A percentile compares a stretch with the other conserved stretches of the same genome.
These are phyloP conservation scores for Polygonum aviculare DNA, from an alignment of 148 eudicot species.

Conservation along the genomic window DNA sequence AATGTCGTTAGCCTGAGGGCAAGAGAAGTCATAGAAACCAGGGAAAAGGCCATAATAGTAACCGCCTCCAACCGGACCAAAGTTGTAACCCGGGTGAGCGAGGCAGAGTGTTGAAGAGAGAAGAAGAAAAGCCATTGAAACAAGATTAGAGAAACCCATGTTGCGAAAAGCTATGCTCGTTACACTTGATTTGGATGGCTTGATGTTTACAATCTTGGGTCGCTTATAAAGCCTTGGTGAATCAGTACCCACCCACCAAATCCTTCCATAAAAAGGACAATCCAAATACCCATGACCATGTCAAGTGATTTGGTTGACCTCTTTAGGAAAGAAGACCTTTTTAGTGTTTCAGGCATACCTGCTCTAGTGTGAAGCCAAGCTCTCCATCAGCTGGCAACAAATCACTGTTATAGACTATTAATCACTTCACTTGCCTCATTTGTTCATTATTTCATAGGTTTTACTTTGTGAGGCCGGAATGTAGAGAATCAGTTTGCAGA, in stretches of 20 bases:
- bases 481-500: neutral
- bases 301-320: constrained; percentile 12
- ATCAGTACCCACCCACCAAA: constrained; percentile 40
- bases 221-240: constrained; percentile 14
- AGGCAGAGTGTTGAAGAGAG: constrained; percentile 24
- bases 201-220: constrained; percentile 14
- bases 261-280: constrained; percentile 19
- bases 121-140: constrained; percentile 18
- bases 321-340: neutral
- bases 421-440: neutral
- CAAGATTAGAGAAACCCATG: constrained; percentile 15
- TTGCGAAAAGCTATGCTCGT: constrained; percentile 30
- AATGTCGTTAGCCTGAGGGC: constrained; percentile 79
- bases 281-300: constrained; percentile 14
- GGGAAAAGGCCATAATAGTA: constrained; percentile 35
- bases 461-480: neutral
- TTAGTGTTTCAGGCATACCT: constrained; percentile 3
- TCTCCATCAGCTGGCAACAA: neutral
- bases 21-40: constrained; percentile 52
- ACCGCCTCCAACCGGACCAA: constrained; percentile 16
- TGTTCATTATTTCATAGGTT: neutral
- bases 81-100: constrained; percentile 40
- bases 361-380: neutral
- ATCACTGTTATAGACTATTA: neutral
- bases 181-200: neutral